These are phyloP conservation scores for Saturnispora quitensis DNA, from an alignment of 805 yeast species.

Conservation along the genomic window DNA sequence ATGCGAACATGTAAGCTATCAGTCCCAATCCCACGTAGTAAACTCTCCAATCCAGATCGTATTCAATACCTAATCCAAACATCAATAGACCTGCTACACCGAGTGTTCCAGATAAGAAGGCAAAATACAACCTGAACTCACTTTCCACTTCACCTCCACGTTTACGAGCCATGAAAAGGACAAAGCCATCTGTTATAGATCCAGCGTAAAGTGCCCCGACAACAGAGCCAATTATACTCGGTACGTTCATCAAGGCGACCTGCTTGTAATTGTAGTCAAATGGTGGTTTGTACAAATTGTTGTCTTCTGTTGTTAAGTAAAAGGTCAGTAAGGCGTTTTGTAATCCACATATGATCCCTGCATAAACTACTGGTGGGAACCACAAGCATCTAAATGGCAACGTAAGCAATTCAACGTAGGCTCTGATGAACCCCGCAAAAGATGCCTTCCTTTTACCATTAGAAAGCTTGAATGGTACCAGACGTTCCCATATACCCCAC, in stretches of 20 bases:
- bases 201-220: slow-evolving; percentile 64
- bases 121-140: slow-evolving; percentile 51
- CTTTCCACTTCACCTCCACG: slow-evolving; percentile 55
- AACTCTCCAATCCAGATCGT: slow-evolving; percentile 40
- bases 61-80: slow-evolving; percentile 59
- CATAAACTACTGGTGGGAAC: slow-evolving; percentile 53
- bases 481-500: slow-evolving; percentile 11
- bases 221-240: slow-evolving; percentile 54
- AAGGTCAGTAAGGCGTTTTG: slow-evolving; percentile 69
- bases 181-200: slow-evolving; percentile 51
- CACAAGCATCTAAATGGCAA: slow-evolving; percentile 22
- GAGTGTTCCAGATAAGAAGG: slow-evolving; percentile 46
- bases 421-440: slow-evolving; percentile 19
- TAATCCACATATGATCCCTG: slow-evolving; percentile 70
- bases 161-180: slow-evolving; percentile 53
- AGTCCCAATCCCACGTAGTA: slow-evolving; percentile 54
- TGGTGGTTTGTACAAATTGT: slow-evolving; percentile 50
- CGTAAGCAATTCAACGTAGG: slow-evolving; percentile 31
- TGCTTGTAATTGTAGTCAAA: slow-evolving; percentile 53
- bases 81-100: slow-evolving; percentile 54
- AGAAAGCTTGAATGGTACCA: slow-evolving; percentile 11
- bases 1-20: slow-evolving; percentile 59
- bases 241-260: slow-evolving; percentile 74
- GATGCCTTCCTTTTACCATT: neutral
- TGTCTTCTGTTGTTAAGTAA: slow-evolving; percentile 65